These are phyloP conservation scores for Nothophytophthora sp. DNA, from an alignment of 352 stramenopile species.

Conservation along the genomic window DNA sequence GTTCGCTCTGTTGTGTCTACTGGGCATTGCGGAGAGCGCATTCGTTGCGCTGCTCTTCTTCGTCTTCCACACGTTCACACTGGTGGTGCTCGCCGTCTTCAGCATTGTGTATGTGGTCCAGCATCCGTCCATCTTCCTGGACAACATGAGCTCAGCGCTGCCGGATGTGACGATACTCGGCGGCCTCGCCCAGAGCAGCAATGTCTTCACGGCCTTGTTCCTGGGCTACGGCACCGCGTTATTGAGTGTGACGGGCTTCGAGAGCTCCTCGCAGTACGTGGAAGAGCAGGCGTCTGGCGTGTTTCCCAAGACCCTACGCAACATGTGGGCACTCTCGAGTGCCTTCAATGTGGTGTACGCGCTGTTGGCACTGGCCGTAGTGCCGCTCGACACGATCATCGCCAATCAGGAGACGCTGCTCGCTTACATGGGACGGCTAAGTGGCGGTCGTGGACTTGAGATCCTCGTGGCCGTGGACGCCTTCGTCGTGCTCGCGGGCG, in stretches of 20 bases:
- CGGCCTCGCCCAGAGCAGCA: constrained; percentile 34
- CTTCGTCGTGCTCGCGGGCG: constrained; percentile 88
- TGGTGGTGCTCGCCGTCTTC: constrained; percentile 54
- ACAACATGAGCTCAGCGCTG: constrained; percentile 69
- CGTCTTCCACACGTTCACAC: constrained; percentile 65
- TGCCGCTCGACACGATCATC: constrained; percentile 76
- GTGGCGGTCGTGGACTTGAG: constrained; percentile 35
- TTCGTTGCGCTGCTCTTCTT: constrained; percentile 85
- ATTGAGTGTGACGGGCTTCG: constrained; percentile 90
- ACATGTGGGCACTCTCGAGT: constrained; percentile 83
- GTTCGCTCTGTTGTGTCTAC: constrained; percentile 76
- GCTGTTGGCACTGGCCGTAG: constrained; percentile 61
- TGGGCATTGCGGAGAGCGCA: constrained; percentile 87
- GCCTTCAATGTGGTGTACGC: constrained; percentile 84
- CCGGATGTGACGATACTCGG: constrained; percentile 58
- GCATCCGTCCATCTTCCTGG: constrained; percentile 59
- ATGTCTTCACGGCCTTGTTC: constrained; percentile 54
- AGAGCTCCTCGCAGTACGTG: constrained; percentile 88
- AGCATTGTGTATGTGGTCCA: constrained; percentile 57
- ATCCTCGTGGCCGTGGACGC: constrained; percentile 74
- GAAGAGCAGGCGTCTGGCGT: constrained; percentile 84
- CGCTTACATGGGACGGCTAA: constrained; percentile 58
- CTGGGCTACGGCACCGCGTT: constrained; percentile 80
- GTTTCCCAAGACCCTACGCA: constrained; percentile 71
- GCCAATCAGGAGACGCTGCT: constrained; percentile 65